phyloP scores from a whole-genome alignment of 176 grass and related monocot species.

The Carex pumila region DNA sequence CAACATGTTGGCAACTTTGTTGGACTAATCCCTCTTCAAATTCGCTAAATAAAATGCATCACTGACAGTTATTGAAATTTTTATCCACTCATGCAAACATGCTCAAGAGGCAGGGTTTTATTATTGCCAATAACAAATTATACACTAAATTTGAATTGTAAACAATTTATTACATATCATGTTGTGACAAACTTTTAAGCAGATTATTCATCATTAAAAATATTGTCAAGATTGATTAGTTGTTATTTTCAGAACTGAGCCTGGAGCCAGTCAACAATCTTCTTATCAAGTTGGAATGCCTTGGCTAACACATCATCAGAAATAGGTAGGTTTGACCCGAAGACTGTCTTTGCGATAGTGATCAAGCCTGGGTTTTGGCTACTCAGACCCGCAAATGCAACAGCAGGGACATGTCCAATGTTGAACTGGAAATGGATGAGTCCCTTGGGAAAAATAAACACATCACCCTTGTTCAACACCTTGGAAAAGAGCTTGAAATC shows the following conservation, averaged over 20 bases:
- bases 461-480: conserved; percentile 9
- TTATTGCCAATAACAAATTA: background rate
- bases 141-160: background rate
- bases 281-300: background rate
- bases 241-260: background rate
- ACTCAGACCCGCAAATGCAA: background rate
- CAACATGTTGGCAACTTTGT: too few species aligned
- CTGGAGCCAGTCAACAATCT: background rate
- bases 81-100: too few species aligned
- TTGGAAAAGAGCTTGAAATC: background rate
- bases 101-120: too few species aligned
- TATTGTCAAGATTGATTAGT: background rate
- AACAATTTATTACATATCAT: background rate
- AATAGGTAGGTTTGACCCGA: conserved; percentile 10
- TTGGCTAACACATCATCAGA: conserved; percentile 11
- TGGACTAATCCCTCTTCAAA: too few species aligned
- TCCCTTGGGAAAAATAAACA: background rate
- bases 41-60: too few species aligned
- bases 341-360: background rate
- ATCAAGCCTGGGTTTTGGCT: conserved; percentile 1
- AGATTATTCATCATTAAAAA: background rate
- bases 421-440: conserved; percentile 7
- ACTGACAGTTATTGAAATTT: too few species aligned
- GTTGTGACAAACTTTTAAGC: background rate
- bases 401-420: background rate